Conservation (phyloP, 257 asterid genomes). For the Eucommia ulmoides region DNA sequence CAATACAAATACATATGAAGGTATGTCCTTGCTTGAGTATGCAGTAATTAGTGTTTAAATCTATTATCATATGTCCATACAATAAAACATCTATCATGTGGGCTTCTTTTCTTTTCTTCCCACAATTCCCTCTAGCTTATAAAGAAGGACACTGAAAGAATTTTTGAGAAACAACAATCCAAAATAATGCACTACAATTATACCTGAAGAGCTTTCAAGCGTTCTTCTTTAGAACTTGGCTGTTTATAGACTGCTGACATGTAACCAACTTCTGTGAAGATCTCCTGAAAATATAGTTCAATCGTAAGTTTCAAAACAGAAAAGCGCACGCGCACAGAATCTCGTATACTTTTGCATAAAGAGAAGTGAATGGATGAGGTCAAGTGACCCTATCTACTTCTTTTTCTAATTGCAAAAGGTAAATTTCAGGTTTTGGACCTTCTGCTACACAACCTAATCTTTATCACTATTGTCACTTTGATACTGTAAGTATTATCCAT, state of each 20-base stretch:
- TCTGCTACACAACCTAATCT: too few relatives aligned
- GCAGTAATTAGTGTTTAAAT: not conserved
- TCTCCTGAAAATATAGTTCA: conserved; percentile 48
- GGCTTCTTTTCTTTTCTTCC: not conserved
- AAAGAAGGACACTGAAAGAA: not conserved
- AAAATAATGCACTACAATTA: conserved; percentile 1
- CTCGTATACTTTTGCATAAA: too few relatives aligned
- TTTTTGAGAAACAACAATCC: not conserved
- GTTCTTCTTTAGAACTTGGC: conserved; percentile 43
- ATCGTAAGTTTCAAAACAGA: too few relatives aligned
- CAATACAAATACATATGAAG: too few relatives aligned
- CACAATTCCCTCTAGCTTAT: not conserved
- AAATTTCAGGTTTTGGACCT: not conserved
- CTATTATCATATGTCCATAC: too few relatives aligned
- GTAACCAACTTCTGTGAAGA: conserved; percentile 36
- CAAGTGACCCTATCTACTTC: too few relatives aligned
- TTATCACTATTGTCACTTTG: too few relatives aligned
- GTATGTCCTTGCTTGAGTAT: not conserved
- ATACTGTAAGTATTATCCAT: too few relatives aligned
- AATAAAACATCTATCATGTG: too few relatives aligned
- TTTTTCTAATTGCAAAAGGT: too few relatives aligned
- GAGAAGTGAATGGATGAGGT: too few relatives aligned
- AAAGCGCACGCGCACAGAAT: too few relatives aligned
- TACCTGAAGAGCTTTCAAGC: conserved; percentile 60
- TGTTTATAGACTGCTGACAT: conserved; percentile 61